Percentiles rank a stretch among this genome's conserved stretches.
Evolutionary conservation across 2,329 filamentous ascomycete species (phyloP).

Genomic region (Drechmeria coniospora): DNA sequence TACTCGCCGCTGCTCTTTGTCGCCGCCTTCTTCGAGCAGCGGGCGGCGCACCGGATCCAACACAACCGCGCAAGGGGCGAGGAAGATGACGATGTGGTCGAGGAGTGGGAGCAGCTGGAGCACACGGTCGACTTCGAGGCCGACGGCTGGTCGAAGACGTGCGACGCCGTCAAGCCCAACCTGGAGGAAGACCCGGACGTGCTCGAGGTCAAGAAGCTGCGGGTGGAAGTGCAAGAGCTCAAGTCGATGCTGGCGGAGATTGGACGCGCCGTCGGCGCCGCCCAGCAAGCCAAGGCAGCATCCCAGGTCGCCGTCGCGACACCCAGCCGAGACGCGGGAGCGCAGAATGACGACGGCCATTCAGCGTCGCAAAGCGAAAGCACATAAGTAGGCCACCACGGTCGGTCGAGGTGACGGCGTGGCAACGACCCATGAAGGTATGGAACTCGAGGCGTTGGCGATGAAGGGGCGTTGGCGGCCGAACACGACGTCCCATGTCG

Average conservation of each 20-base stretch:
- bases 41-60: conserved; percentile 48
- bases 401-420: too few species aligned
- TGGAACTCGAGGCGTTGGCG: too few species aligned
- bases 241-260: conserved; percentile 29
- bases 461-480: too few species aligned
- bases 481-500: too few species aligned
- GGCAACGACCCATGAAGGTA: too few species aligned
- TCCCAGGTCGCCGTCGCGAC: background rate
- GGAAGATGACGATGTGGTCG: conserved; percentile 71
- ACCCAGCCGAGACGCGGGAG: background rate
- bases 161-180: conserved; percentile 62
- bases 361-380: too few species aligned
- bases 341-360: background rate
- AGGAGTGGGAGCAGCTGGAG: conserved; percentile 85
- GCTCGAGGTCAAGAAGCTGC: conserved; percentile 48
- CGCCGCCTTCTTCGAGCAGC: conserved; percentile 57
- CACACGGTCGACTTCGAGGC: conserved; percentile 62
- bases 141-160: conserved; percentile 73
- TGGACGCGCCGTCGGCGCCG: conserved; percentile 10
- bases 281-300: background rate
- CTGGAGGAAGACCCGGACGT: conserved; percentile 64
- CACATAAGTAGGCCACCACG: too few species aligned
- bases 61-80: conserved; percentile 67
- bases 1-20: conserved; percentile 74
- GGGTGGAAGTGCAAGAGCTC: conserved; percentile 41